Conservation (phyloP, 805 yeast genomes). For the Schizosaccharomyces japonicus region DNA sequence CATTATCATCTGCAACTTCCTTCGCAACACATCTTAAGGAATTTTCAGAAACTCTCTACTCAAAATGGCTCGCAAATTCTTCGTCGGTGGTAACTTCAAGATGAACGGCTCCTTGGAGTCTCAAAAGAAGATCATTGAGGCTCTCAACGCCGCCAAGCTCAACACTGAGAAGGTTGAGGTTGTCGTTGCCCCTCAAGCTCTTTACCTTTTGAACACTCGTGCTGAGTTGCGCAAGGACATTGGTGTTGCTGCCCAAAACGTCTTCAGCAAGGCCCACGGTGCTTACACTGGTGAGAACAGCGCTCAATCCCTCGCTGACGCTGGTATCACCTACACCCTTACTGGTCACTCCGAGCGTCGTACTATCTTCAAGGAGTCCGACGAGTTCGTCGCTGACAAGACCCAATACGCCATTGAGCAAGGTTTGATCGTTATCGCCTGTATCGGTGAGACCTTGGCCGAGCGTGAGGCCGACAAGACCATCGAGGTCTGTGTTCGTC, state of each 20-base stretch:
- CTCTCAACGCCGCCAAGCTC: slow-evolving; percentile 55
- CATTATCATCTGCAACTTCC: too few species aligned
- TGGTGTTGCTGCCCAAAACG: slow-evolving; percentile 73
- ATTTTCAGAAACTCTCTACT: too few species aligned
- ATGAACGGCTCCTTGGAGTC: slow-evolving; percentile 86
- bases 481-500: slow-evolving; percentile 65
- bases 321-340: slow-evolving; percentile 82
- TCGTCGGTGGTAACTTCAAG: slow-evolving; percentile 98
- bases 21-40: too few species aligned
- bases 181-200: slow-evolving; percentile 88
- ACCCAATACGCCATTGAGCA: slow-evolving; percentile 77
- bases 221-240: slow-evolving; percentile 42
- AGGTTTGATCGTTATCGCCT: slow-evolving; percentile 76
- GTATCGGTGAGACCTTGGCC: slow-evolving; percentile 89
- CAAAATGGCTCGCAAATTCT: slow-evolving; percentile 57
- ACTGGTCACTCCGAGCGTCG: slow-evolving; percentile 98
- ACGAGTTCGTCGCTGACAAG: slow-evolving; percentile 67
- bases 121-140: slow-evolving; percentile 58
- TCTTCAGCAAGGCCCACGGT: slow-evolving; percentile 69
- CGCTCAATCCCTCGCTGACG: slow-evolving; percentile 29
- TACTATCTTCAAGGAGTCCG: slow-evolving; percentile 71
- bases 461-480: slow-evolving; percentile 81
- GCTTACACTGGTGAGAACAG: slow-evolving; percentile 96
- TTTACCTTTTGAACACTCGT: slow-evolving; percentile 62
- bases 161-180: slow-evolving; percentile 40